These are phyloP conservation scores for Diaporthe vaccinii DNA, from an alignment of 2,329 filamentous ascomycete species.

Conservation along the genomic window DNA sequence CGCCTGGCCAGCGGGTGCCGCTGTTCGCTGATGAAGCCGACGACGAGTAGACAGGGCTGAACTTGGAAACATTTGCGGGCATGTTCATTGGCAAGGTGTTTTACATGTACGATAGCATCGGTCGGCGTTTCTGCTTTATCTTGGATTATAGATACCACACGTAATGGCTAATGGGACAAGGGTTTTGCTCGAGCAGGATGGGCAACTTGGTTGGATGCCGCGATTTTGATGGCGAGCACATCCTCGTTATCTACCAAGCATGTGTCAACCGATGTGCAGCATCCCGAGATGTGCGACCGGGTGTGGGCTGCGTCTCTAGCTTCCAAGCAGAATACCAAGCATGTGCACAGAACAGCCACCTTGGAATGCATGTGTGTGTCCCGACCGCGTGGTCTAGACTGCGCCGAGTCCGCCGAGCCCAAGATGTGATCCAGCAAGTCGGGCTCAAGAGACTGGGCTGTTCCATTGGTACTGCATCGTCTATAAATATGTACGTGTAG, in stretches of 20 bases:
- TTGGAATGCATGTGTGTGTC: neutral
- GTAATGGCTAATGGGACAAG: slow-evolving; percentile 23
- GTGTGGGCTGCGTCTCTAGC: neutral
- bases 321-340: neutral
- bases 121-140: slow-evolving; percentile 13
- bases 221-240: neutral
- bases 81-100: neutral
- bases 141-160: neutral
- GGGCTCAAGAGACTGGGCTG: slow-evolving; percentile 10
- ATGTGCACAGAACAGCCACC: neutral
- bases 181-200: neutral
- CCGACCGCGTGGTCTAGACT: slow-evolving; percentile 18
- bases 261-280: slow-evolving; percentile 3
- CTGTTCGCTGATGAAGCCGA: slow-evolving; percentile 3
- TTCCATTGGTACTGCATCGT: neutral
- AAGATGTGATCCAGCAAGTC: neutral
- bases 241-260: neutral
- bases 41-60: neutral
- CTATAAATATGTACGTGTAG: slow-evolving; percentile 1
- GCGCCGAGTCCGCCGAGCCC: slow-evolving; percentile 7
- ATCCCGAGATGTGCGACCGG: neutral
- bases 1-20: slow-evolving; percentile 61
- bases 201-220: neutral
- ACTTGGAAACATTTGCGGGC: neutral
- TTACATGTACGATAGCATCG: slow-evolving; percentile 32